Evolutionary conservation across 805 yeast genomes (phyloP).

Genomic region (Yarrowia hollandica): DNA sequence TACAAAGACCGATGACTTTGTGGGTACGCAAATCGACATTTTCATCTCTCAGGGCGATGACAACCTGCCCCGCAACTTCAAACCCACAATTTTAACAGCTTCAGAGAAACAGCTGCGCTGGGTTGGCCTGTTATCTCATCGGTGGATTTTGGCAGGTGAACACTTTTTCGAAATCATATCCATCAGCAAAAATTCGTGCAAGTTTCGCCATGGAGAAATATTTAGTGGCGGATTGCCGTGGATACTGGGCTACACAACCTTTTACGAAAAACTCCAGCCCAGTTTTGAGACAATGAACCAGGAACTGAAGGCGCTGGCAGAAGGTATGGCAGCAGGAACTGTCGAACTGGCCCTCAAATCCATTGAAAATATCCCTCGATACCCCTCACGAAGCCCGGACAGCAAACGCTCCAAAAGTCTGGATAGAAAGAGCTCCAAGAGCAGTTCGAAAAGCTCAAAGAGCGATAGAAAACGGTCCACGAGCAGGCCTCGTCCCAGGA

Average conservation of each 20-base stretch:
- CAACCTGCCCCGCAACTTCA: neutral
- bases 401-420: neutral
- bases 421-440: conserved; percentile 5
- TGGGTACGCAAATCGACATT: neutral
- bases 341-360: neutral
- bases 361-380: conserved; percentile 14
- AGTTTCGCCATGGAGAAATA: neutral
- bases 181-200: neutral
- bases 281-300: conserved; percentile 5
- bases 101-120: neutral
- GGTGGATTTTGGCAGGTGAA: conserved; percentile 4
- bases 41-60: conserved; percentile 8
- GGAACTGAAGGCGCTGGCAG: conserved; percentile 11
- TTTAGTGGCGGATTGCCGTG: neutral
- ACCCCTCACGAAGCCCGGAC: neutral
- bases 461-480: neutral
- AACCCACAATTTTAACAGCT: conserved; percentile 9
- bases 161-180: neutral
- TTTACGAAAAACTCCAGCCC: neutral
- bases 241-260: neutral
- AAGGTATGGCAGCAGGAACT: conserved; percentile 1
- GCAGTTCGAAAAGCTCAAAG: neutral
- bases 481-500: neutral
- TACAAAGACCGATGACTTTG: neutral
- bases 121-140: neutral